Evolutionary conservation across 441 rosid genomes (phyloP).

Genomic region (Cnidoscolus chayamansa): DNA sequence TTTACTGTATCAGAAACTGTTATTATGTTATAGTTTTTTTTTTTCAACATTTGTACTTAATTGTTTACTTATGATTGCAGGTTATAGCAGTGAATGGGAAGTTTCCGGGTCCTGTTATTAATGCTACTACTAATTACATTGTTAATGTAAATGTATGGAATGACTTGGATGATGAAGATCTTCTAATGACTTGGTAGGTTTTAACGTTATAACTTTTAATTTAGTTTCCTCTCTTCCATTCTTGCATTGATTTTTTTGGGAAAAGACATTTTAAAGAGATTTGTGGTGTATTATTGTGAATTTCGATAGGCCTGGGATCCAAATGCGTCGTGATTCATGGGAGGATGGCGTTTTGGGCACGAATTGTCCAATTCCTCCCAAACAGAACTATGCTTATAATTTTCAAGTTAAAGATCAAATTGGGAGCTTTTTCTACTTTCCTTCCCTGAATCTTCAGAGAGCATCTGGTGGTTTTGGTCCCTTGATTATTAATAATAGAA

Average conservation of each 20-base stretch:
- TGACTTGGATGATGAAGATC: slow-evolving; percentile 66
- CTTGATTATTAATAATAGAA: slow-evolving; percentile 59
- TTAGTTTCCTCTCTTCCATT: neutral
- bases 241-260: neutral
- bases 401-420: slow-evolving; percentile 94
- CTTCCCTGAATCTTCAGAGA: slow-evolving; percentile 77
- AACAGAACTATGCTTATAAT: slow-evolving; percentile 61
- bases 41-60: neutral
- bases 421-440: slow-evolving; percentile 85
- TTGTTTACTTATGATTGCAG: slow-evolving; percentile 37
- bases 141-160: slow-evolving; percentile 61
- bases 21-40: neutral
- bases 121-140: slow-evolving; percentile 74
- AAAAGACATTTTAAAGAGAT: slow-evolving; percentile 9
- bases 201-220: neutral
- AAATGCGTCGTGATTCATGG: slow-evolving; percentile 85
- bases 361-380: slow-evolving; percentile 70
- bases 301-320: slow-evolving; percentile 69
- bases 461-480: slow-evolving; percentile 95
- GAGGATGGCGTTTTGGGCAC: slow-evolving; percentile 89
- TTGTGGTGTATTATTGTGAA: slow-evolving; percentile 7
- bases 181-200: slow-evolving; percentile 77
- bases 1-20: neutral
- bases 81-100: slow-evolving; percentile 73
- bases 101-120: slow-evolving; percentile 76